Conservation (phyloP, 768 basidiomycete species). For the Mrakia hoshinonis region DNA sequence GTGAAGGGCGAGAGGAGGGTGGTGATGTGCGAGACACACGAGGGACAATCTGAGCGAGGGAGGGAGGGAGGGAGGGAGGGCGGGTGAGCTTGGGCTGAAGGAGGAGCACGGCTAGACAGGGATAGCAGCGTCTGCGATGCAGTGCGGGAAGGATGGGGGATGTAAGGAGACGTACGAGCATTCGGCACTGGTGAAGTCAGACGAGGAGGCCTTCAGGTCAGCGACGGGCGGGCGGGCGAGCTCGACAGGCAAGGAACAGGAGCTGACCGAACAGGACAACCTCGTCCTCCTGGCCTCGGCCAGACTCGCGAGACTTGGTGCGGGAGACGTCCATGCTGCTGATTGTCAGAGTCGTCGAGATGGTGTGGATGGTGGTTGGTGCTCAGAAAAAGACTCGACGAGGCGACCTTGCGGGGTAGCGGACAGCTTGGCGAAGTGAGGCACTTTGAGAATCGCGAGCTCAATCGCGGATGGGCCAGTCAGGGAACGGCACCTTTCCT, state of each 20-base stretch:
- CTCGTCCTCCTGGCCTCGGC: background rate
- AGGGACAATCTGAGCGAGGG: slow-evolving; percentile 21
- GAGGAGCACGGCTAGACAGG: too few relatives aligned
- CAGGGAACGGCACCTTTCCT: too few relatives aligned
- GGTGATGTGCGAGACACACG: slow-evolving; percentile 26
- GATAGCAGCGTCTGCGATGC: too few relatives aligned
- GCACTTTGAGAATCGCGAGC: background rate
- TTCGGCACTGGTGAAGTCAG: slow-evolving; percentile 8
- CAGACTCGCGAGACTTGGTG: background rate
- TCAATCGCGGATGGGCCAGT: too few relatives aligned
- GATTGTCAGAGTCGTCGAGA: background rate
- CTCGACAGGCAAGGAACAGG: background rate
- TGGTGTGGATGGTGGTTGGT: background rate
- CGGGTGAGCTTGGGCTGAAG: background rate
- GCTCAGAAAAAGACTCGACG: background rate
- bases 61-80: background rate
- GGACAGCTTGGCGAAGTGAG: background rate
- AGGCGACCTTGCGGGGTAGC: too few relatives aligned
- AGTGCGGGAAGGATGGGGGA: background rate
- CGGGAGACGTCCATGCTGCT: background rate
- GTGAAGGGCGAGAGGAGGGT: slow-evolving; percentile 14
- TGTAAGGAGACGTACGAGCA: background rate
- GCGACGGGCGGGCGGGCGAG: background rate
- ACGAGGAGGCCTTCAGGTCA: background rate
- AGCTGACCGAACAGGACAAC: slow-evolving; percentile 2